Percentiles rank a stretch among this genome's conserved stretches.
These are phyloP conservation scores for Cutaneotrichosporon sp. DNA, from an alignment of 1,284 basidiomycete species.

Conservation along the genomic window DNA sequence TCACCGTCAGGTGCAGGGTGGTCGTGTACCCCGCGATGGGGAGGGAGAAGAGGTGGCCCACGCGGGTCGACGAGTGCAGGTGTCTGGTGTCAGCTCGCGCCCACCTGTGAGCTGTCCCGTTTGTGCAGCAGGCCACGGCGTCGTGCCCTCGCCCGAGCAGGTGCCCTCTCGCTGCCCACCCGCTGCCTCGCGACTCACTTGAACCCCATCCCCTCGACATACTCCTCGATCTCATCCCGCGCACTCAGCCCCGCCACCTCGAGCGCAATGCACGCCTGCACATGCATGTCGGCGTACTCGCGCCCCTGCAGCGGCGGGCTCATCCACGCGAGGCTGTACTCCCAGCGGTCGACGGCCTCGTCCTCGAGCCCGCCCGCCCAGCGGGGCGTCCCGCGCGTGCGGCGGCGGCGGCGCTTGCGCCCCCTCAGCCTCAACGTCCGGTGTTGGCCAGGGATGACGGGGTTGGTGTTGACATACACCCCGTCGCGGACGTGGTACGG, in stretches of 20 bases:
- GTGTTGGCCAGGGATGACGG: constrained; percentile 36
- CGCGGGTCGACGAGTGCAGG: constrained; percentile 37
- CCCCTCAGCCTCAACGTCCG: constrained; percentile 29
- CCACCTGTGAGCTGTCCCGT: too few relatives aligned
- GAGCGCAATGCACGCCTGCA: constrained; percentile 37
- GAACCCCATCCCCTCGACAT: constrained; percentile 41
- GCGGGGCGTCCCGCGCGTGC: background rate
- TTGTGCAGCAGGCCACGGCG: too few relatives aligned
- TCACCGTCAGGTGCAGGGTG: constrained; percentile 40
- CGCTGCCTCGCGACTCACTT: constrained; percentile 35
- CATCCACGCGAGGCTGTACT: constrained; percentile 36
- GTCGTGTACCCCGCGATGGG: constrained; percentile 32
- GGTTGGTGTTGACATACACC: constrained; percentile 35
- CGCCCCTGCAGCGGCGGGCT: constrained; percentile 33
- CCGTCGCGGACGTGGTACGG: constrained; percentile 32
- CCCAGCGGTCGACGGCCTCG: constrained; percentile 18
- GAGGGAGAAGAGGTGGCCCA: constrained; percentile 43
- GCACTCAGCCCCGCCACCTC: constrained; percentile 32
- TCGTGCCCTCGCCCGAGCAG: too few relatives aligned
- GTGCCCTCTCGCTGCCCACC: too few relatives aligned
- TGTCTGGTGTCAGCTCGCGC: constrained; percentile 28
- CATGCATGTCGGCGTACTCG: constrained; percentile 42
- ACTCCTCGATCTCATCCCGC: constrained; percentile 37
- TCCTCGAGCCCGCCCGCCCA: background rate
- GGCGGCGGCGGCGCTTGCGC: constrained; percentile 6